Conservation (phyloP, 2,329 filamentous ascomycete species). For the Pseudogymnoascus sp. region DNA sequence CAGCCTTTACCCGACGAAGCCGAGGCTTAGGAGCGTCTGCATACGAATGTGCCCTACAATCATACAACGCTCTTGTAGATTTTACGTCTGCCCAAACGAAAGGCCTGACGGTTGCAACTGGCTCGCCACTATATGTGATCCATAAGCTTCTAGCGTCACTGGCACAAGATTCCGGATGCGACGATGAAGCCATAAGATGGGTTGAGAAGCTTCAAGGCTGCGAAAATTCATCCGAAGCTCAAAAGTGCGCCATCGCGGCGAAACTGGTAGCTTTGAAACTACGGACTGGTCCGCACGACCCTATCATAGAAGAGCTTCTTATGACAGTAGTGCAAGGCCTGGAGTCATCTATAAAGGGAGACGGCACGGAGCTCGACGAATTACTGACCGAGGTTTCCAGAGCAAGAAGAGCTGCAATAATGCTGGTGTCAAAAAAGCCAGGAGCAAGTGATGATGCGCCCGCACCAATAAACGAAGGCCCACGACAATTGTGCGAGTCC, state of each 20-base stretch:
- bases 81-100: neutral
- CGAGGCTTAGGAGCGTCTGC: slow-evolving; percentile 15
- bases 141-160: slow-evolving; percentile 44
- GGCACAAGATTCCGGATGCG: slow-evolving; percentile 36
- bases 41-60: slow-evolving; percentile 18
- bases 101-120: slow-evolving; percentile 12
- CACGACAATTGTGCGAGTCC: slow-evolving; percentile 39
- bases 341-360: slow-evolving; percentile 52
- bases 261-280: slow-evolving; percentile 47
- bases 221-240: slow-evolving; percentile 22
- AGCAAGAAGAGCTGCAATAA: slow-evolving; percentile 45
- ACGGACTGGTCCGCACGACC: slow-evolving; percentile 33
- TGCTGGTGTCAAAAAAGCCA: slow-evolving; percentile 32
- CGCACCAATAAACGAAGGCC: slow-evolving; percentile 12
- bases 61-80: slow-evolving; percentile 17
- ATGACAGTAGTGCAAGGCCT: slow-evolving; percentile 43
- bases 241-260: slow-evolving; percentile 41
- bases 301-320: slow-evolving; percentile 35
- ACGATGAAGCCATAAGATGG: slow-evolving; percentile 48
- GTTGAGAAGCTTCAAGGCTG: slow-evolving; percentile 34
- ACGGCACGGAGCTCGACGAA: slow-evolving; percentile 50
- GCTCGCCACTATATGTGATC: slow-evolving; percentile 19
- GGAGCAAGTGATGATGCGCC: slow-evolving; percentile 11
- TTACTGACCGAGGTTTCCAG: slow-evolving; percentile 48
- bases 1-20: slow-evolving; percentile 48